Conservation (phyloP, 2,329 filamentous ascomycete genomes). For the Orbilia ellipsospora region DNA sequence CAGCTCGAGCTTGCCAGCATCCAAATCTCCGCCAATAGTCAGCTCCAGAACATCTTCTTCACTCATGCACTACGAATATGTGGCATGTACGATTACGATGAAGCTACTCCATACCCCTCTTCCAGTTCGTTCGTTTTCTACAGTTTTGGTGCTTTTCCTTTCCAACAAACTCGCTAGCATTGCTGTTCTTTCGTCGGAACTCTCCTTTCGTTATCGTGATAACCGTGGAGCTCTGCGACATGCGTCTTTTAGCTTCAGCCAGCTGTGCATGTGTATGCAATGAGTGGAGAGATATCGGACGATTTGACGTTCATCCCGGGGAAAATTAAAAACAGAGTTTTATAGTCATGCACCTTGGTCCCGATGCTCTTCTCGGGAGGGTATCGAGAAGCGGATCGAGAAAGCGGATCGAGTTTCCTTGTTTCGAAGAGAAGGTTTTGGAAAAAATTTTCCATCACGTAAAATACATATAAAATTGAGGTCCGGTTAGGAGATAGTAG, state of each 20-base stretch:
- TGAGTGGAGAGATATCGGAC: background rate
- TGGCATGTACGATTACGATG: conserved; percentile 32
- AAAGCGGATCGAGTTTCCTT: background rate
- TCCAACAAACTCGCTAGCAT: background rate
- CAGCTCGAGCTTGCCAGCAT: background rate
- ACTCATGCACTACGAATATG: conserved; percentile 38
- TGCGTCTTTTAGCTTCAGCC: conserved; percentile 20
- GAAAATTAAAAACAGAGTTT: conserved; percentile 3
- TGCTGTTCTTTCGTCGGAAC: conserved; percentile 47
- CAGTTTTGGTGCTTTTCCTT: background rate
- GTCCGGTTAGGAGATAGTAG: no score
- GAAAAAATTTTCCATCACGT: background rate
- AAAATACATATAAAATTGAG: background rate
- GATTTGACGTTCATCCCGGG: conserved; percentile 42
- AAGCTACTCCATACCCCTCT: background rate
- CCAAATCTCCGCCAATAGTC: conserved; percentile 28
- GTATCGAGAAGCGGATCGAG: no score
- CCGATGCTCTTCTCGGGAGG: conserved; percentile 38
- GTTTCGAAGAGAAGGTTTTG: background rate
- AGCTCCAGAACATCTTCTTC: background rate
- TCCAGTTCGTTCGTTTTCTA: background rate
- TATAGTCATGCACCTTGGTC: conserved; percentile 1
- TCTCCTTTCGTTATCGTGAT: conserved; percentile 35
- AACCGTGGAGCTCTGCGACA: conserved; percentile 41
- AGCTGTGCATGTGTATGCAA: conserved; percentile 28